Percentiles rank a stretch among this genome's conserved stretches.
Conservation (phyloP, 1,284 basidiomycete genomes). For the Fomitiporia mediterranea region DNA sequence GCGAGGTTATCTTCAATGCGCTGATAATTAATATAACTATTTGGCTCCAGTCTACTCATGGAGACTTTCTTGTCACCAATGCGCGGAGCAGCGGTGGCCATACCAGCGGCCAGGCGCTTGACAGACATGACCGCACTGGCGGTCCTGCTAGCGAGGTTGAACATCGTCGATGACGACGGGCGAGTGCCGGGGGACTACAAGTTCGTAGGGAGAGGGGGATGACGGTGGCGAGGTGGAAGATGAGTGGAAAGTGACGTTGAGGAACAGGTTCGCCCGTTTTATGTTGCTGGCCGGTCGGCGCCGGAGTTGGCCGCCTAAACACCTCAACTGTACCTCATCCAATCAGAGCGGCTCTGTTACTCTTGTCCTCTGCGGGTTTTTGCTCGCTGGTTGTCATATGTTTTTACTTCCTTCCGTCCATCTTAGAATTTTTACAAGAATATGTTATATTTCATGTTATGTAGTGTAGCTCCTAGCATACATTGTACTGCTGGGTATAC, state of each 20-base stretch:
- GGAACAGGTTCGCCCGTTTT: background rate
- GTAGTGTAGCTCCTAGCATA: background rate
- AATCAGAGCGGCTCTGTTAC: slow-evolving; percentile 7
- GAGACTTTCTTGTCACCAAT: slow-evolving; percentile 92
- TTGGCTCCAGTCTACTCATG: slow-evolving; percentile 87
- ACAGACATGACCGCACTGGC: slow-evolving; percentile 53
- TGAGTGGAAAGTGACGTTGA: background rate
- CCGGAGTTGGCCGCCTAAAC: slow-evolving; percentile 11
- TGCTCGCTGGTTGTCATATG: background rate
- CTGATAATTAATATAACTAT: slow-evolving; percentile 94
- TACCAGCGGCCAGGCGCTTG: slow-evolving; percentile 59
- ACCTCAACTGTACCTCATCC: background rate
- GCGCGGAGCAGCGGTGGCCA: slow-evolving; percentile 75
- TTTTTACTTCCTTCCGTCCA: background rate
- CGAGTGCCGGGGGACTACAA: slow-evolving; percentile 19
- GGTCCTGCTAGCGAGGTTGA: slow-evolving; percentile 59
- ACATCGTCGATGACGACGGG: slow-evolving; percentile 50
- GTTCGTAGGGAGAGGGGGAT: background rate
- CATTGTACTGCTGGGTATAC: background rate
- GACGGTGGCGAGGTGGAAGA: slow-evolving; percentile 10
- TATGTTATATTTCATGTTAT: background rate
- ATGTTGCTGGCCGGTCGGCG: background rate
- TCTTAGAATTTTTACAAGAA: background rate
- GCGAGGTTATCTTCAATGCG: slow-evolving; percentile 94
- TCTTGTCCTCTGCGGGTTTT: background rate